Conservation (phyloP, 164 flowering plant genomes). For the Nymphaea thermarum region DNA sequence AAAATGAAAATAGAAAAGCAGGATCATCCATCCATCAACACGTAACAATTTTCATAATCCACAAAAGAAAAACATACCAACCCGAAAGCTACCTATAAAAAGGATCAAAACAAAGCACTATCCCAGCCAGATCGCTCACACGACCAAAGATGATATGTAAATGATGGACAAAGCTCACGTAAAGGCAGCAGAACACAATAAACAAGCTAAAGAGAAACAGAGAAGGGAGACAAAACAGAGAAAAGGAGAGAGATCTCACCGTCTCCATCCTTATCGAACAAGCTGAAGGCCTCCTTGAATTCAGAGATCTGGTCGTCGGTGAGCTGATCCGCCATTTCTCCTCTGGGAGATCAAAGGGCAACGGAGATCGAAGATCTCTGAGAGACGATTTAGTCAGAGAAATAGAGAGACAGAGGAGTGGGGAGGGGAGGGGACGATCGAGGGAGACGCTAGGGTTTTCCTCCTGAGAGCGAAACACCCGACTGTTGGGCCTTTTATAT, state of each 20-base stretch:
- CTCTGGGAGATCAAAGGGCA: background rate
- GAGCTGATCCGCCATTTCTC: conserved; percentile 32
- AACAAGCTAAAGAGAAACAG: background rate
- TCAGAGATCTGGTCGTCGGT: conserved; percentile 45
- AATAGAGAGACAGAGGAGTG: background rate
- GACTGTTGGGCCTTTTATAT: background rate
- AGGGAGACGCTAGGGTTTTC: background rate
- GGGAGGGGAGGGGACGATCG: background rate
- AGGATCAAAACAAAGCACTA: background rate
- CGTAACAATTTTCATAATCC: background rate
- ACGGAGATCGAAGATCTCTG: background rate
- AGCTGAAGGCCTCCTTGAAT: conserved; percentile 44
- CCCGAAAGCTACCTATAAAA: background rate
- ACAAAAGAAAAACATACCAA: background rate
- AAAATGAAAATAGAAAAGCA: too few species aligned
- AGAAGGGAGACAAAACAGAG: background rate
- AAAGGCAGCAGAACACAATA: background rate
- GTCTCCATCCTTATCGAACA: conserved; percentile 43
- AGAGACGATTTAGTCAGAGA: too few species aligned
- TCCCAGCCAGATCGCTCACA: background rate
- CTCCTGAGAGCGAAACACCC: background rate
- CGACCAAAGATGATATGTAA: background rate
- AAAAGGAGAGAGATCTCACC: conserved; percentile 13
- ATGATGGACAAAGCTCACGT: background rate
- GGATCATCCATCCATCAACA: too few species aligned